Conservation (phyloP, 441 rosid species). For the Eruca vesicaria region DNA sequence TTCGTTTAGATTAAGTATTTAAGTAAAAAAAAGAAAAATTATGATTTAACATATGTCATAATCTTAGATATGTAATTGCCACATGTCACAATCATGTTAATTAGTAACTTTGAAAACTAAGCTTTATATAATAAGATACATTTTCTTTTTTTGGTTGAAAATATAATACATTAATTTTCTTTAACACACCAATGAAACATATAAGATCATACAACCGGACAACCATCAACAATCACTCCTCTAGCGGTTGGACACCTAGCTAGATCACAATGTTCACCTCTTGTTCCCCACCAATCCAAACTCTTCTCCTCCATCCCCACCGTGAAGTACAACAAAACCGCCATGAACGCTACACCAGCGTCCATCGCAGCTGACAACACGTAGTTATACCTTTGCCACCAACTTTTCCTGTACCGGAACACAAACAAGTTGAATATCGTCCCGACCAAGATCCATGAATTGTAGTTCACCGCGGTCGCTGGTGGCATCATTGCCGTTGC, state of each 20-base stretch:
- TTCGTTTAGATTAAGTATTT: too few relatives aligned
- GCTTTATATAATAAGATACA: too few relatives aligned
- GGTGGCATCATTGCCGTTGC: constrained; percentile 80
- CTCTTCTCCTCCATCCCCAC: constrained; percentile 53
- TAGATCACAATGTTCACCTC: constrained; percentile 76
- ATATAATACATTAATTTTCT: background rate
- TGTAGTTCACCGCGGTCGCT: constrained; percentile 77
- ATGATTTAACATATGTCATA: too few relatives aligned
- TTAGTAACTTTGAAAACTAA: too few relatives aligned
- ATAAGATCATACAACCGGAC: constrained; percentile 50
- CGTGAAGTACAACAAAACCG: constrained; percentile 62
- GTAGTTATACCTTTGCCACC: constrained; percentile 93
- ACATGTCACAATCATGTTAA: too few relatives aligned
- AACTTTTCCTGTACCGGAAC: constrained; percentile 61
- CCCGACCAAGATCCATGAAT: constrained; percentile 78
- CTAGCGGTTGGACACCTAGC: constrained; percentile 80
- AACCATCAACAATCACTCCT: constrained; percentile 57
- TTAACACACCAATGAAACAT: background rate
- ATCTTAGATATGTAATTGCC: too few relatives aligned
- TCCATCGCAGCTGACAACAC: constrained; percentile 83
- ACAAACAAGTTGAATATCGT: constrained; percentile 74
- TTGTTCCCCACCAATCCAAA: constrained; percentile 69
- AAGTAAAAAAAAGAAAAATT: too few relatives aligned
- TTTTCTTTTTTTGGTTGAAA: too few relatives aligned
- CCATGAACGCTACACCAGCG: constrained; percentile 88